These are phyloP conservation scores for Pyrenula aspistea DNA, from an alignment of 495 filamentous ascomycete species.

Conservation along the genomic window DNA sequence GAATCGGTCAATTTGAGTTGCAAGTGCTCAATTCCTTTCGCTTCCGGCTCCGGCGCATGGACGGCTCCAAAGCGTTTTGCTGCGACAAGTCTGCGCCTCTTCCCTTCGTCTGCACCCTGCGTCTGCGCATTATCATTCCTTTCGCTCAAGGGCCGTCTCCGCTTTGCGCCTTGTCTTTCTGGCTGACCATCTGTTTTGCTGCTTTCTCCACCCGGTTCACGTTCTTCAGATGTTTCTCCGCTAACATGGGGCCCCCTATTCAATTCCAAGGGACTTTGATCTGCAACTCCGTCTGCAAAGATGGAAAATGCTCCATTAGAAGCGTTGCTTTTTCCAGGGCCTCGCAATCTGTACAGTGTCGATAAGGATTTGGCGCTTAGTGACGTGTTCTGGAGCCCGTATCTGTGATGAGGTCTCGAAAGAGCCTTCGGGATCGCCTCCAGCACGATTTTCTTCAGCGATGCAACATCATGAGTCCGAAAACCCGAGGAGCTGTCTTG, in stretches of 20 bases:
- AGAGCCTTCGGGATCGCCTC: constrained; percentile 70
- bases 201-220: constrained; percentile 12
- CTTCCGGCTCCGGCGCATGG: constrained; percentile 32
- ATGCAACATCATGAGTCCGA: constrained; percentile 34
- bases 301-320: constrained; percentile 68
- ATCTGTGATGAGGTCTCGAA: constrained; percentile 54
- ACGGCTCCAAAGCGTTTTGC: constrained; percentile 40
- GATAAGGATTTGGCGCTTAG: constrained; percentile 56
- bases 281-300: constrained; percentile 52
- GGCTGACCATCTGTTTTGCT: constrained; percentile 8
- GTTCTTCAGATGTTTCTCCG: constrained; percentile 10
- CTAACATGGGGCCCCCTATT: constrained; percentile 21
- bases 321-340: constrained; percentile 50
- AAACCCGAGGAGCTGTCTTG: constrained; percentile 13
- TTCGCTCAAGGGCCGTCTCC: background rate
- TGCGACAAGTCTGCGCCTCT: background rate
- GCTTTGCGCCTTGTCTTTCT: constrained; percentile 20
- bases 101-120: background rate
- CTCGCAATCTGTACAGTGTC: constrained; percentile 51
- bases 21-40: constrained; percentile 44
- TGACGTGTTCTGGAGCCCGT: constrained; percentile 49
- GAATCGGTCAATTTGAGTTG: constrained; percentile 48
- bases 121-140: background rate
- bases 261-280: constrained; percentile 45
- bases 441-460: constrained; percentile 54